phyloP scores from a whole-genome alignment of 2,329 filamentous ascomycete species.

The Trichoderma arundinaceum region DNA sequence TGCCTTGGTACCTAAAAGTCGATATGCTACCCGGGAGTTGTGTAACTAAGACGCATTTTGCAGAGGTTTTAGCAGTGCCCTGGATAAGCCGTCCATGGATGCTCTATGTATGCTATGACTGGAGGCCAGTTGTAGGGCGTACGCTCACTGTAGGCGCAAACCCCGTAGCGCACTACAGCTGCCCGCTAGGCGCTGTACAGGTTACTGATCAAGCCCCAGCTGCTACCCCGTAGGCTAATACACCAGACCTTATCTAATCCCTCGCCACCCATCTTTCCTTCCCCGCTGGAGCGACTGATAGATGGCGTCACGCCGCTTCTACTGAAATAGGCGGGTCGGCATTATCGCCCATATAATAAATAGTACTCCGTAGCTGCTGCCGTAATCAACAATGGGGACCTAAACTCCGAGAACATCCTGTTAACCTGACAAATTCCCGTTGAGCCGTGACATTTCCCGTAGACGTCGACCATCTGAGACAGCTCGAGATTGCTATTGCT shows the following conservation, averaged over 20 bases:
- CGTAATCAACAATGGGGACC: conserved; percentile 7
- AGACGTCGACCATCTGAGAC: neutral
- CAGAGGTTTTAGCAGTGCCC: no score
- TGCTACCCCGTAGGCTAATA: no score
- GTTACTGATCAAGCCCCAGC: no score
- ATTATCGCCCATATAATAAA: neutral
- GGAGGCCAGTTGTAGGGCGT: neutral
- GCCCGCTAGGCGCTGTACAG: no score
- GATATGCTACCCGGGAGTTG: no score
- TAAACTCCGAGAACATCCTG: conserved; percentile 14
- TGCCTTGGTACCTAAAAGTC: no score
- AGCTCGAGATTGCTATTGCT: neutral
- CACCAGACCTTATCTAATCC: conserved; percentile 2
- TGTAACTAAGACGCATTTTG: no score
- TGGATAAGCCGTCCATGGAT: no score
- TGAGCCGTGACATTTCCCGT: neutral
- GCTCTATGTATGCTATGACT: no score
- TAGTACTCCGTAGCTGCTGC: neutral
- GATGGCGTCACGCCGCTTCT: conserved; percentile 7
- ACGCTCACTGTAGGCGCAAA: neutral
- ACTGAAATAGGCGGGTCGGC: neutral
- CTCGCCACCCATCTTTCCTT: conserved; percentile 6
- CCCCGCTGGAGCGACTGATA: conserved; percentile 5
- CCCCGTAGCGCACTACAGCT: neutral
- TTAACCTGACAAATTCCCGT: conserved; percentile 10